Base-by-base conservation (phyloP, 768 basidiomycete genomes). In the Termitomyces sp. region DNA sequence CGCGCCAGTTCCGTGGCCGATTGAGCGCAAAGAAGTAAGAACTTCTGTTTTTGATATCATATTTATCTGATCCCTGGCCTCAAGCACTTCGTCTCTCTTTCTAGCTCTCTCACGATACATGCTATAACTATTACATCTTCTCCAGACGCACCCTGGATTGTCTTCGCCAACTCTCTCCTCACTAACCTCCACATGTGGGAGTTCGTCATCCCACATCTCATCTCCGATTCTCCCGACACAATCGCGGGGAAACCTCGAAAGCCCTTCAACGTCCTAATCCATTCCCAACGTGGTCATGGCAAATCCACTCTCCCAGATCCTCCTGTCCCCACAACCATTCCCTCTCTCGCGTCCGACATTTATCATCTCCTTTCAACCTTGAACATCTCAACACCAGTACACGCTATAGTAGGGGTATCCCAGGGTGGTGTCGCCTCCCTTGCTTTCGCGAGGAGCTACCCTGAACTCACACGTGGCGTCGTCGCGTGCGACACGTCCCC, bases 281-380 rank as follows among this genome's bases (percentile, higher is more conserved):
- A 80, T 54, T 78, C 76, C 12, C 80, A 81, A 59, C 73, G 80
- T 15, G 81, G 81, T 6, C 80, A 82, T 53, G 79, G 79, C 0
- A 58, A 60, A 26, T 79, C 79, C n/a, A 69, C 38, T 50, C 37
- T 50, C 6, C 48, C 72, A 58, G 74, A 40, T 67, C 76, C 30
- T 19, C 54, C 28, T 35, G 60, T 30, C 5, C 53, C 54, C 14
- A 65, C 73, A 21, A 77, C 76, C 0, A 81, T 80, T 44, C 70
- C 72, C 0, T 66, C 72, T 34, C 72, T 80, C 19, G 77, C 79
- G 8, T 68, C 71, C 32, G 79, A 81, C 60, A 75, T 81, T 12
- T 66, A 68, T 0, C 57, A 66, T 38, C 64, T 80, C 22, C 68
- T 81, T 40, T 49, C 67, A 4, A 61, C 58, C 5, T 66, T 77